Evolutionary conservation across 1,139 yeast species (phyloP).

Genomic region (Arxiozyma telluris): DNA sequence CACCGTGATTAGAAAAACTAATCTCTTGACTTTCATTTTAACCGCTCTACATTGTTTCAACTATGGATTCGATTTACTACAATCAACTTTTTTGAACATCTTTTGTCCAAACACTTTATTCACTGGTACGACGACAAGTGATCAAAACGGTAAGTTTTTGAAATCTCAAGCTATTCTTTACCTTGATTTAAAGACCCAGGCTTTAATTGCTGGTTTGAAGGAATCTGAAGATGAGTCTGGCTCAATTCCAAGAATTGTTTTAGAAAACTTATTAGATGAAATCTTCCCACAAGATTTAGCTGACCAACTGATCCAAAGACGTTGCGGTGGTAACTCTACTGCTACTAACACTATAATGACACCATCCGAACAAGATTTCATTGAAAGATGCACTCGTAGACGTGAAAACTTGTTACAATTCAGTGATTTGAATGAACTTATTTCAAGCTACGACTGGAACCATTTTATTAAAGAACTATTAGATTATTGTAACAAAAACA

Average conservation of each 20-base stretch:
- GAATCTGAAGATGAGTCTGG: conserved; percentile 41
- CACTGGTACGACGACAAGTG: conserved; percentile 12
- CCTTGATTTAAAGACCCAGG: conserved; percentile 88
- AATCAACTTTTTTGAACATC: conserved; percentile 74
- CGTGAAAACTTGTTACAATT: conserved; percentile 51
- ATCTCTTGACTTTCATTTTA: conserved; percentile 75
- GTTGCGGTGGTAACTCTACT: conserved; percentile 34
- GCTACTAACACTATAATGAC: conserved; percentile 13
- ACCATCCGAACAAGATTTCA: conserved; percentile 29
- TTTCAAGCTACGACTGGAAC: conserved; percentile 65
- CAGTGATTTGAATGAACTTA: conserved; percentile 40
- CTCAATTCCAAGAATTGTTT: conserved; percentile 30
- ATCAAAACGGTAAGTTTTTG: conserved; percentile 42
- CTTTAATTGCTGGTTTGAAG: conserved; percentile 80
- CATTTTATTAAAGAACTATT: conserved; percentile 63
- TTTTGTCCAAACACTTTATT: conserved; percentile 57
- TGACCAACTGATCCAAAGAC: conserved; percentile 41
- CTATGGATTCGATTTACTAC: conserved; percentile 78
- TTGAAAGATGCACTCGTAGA: conserved; percentile 53
- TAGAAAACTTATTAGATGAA: conserved; percentile 63
- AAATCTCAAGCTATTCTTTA: conserved; percentile 74
- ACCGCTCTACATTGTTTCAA: conserved; percentile 74
- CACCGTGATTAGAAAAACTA: conserved; percentile 69
- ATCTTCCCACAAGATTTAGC: conserved; percentile 65
- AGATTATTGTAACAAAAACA: conserved; percentile 69